These are phyloP conservation scores for Rhexocercosporidium sp. DNA, from an alignment of 2,329 filamentous ascomycete species.

Conservation along the genomic window DNA sequence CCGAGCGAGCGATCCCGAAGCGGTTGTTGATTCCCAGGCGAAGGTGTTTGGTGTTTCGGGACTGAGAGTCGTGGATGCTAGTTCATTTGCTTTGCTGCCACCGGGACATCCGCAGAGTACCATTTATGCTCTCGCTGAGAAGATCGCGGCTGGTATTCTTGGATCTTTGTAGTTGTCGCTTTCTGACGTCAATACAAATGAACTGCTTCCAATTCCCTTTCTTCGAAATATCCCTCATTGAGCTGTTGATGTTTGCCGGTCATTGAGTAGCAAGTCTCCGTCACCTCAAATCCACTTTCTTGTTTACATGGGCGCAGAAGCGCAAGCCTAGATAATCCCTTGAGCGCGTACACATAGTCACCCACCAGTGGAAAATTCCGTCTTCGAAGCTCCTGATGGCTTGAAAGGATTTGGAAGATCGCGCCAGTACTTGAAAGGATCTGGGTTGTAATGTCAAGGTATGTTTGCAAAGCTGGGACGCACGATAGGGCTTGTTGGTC, in stretches of 20 bases:
- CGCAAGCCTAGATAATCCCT: not conserved
- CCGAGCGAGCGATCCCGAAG: constrained; percentile 44
- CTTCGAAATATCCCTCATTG: not conserved
- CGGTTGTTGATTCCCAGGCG: constrained; percentile 33
- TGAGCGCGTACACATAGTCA: not conserved
- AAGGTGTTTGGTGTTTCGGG: constrained; percentile 33
- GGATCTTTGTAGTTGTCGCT: not conserved
- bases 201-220: not conserved
- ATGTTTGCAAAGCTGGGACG: not conserved
- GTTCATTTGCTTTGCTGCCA: constrained; percentile 37
- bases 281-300: not conserved
- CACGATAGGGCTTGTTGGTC: not conserved
- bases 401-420: not conserved
- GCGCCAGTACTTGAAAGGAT: not conserved
- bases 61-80: constrained; percentile 36
- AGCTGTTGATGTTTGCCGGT: not conserved
- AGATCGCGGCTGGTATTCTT: constrained; percentile 42
- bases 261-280: not conserved
- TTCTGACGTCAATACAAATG: not conserved
- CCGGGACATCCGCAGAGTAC: constrained; percentile 50
- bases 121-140: constrained; percentile 50
- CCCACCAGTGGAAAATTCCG: not conserved
- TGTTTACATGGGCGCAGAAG: not conserved
- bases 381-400: too few relatives aligned
- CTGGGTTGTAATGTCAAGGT: not conserved